Evolutionary conservation across 805 yeast species (phyloP).

Genomic region (Monosporozyma aerobia): DNA sequence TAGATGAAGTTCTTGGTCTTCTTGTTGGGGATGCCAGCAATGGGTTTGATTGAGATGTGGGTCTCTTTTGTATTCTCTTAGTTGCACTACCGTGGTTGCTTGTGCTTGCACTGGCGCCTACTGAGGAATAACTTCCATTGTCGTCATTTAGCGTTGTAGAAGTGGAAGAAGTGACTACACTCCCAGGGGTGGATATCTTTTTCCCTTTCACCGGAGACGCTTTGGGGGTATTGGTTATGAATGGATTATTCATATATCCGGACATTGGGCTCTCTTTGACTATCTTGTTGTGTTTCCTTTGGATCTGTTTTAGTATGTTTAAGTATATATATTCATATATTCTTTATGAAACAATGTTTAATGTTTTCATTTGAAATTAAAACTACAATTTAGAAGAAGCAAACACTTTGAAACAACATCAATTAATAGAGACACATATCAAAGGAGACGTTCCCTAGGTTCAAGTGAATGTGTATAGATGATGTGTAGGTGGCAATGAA

Average conservation of each 20-base stretch:
- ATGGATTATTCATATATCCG: conserved; percentile 17
- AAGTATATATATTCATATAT: background rate
- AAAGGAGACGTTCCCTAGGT: too few species aligned
- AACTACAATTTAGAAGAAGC: background rate
- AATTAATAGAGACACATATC: background rate
- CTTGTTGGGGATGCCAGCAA: conserved; percentile 24
- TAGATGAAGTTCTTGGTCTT: conserved; percentile 24
- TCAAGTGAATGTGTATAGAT: too few species aligned
- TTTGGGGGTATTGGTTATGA: conserved; percentile 27
- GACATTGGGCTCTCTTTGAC: background rate
- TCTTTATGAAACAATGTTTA: background rate
- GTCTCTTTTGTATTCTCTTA: conserved; percentile 2
- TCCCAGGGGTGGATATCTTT: background rate
- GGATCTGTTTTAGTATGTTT: background rate
- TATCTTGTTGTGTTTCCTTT: background rate
- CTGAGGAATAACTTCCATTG: background rate
- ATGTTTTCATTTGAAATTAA: background rate
- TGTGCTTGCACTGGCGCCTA: background rate
- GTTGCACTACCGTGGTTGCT: background rate
- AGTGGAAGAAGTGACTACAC: background rate
- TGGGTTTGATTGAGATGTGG: conserved; percentile 14
- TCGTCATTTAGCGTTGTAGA: background rate
- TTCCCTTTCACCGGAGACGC: conserved; percentile 20
- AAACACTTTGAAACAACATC: background rate
- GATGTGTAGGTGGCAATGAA: too few species aligned